Evolutionary conservation across 192 early-diverging fungal genomes (phyloP).

Genomic region (Podila clonocystis): DNA sequence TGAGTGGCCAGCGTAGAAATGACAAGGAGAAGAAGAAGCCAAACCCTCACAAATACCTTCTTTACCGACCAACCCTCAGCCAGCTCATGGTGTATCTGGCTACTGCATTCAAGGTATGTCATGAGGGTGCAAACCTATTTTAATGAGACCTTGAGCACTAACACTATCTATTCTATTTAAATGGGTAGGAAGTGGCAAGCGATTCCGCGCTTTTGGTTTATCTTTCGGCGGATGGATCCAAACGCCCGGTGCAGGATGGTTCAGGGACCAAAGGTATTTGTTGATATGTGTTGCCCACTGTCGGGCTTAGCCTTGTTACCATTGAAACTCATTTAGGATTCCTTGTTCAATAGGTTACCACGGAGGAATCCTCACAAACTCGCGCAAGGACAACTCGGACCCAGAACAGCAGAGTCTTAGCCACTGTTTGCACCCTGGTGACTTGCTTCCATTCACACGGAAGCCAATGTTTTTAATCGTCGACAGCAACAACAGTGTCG

Average conservation of each 20-base stretch:
- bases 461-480: constrained; percentile 95
- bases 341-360: constrained; percentile 62
- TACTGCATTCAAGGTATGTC: constrained; percentile 86
- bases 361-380: constrained; percentile 78
- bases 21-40: constrained; percentile 53
- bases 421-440: constrained; percentile 89
- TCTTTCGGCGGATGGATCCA: constrained; percentile 87
- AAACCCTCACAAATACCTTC: constrained; percentile 89
- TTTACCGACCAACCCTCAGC: constrained; percentile 91
- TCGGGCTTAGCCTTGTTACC: background rate
- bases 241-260: constrained; percentile 56
- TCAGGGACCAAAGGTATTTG: constrained; percentile 53
- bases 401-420: constrained; percentile 53
- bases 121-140: background rate
- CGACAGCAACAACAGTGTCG: constrained; percentile 89
- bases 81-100: constrained; percentile 93
- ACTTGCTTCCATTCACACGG: constrained; percentile 93
- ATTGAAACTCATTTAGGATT: background rate
- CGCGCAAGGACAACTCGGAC: constrained; percentile 74
- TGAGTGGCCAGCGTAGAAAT: constrained; percentile 19
- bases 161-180: background rate
- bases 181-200: constrained; percentile 80
- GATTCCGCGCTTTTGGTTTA: constrained; percentile 90
- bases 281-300: constrained; percentile 1
- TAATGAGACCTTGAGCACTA: background rate